Percentiles rank a stretch among this genome's conserved stretches.
Evolutionary conservation across 306 rosid species (phyloP).

Genomic region (Glycine tomentella): DNA sequence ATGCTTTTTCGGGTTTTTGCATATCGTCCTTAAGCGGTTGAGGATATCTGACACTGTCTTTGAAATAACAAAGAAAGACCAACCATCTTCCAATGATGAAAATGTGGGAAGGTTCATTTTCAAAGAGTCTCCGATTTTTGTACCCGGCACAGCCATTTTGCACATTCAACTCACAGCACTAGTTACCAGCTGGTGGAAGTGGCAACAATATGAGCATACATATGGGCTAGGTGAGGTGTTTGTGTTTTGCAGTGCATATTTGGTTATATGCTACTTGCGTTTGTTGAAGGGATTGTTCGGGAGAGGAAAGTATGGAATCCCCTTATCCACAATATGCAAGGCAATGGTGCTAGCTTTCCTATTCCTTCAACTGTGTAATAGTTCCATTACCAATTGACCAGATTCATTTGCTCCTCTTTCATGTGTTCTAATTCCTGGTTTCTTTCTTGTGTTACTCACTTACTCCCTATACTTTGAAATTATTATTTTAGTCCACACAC

Average conservation of each 20-base stretch:
- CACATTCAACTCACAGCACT: constrained; percentile 57
- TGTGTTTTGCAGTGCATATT: constrained; percentile 54
- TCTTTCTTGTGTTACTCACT: no score
- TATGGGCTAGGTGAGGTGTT: constrained; percentile 61
- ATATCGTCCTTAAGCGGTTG: constrained; percentile 45
- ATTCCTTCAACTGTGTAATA: constrained; percentile 48
- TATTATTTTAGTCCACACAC: no score
- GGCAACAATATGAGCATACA: constrained; percentile 27
- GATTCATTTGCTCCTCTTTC: neutral
- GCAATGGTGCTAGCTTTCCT: constrained; percentile 52
- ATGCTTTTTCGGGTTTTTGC: constrained; percentile 59
- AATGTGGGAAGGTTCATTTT: constrained; percentile 59
- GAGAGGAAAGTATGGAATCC: constrained; percentile 73
- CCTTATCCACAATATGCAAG: constrained; percentile 56
- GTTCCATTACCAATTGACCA: neutral
- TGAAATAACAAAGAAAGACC: constrained; percentile 67
- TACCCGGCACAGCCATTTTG: constrained; percentile 68
- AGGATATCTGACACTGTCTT: constrained; percentile 59
- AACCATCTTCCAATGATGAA: constrained; percentile 15
- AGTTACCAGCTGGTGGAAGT: constrained; percentile 32
- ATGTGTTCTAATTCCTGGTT: neutral
- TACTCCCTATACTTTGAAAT: no score
- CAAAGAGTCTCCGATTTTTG: constrained; percentile 58
- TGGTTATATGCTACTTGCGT: constrained; percentile 62
- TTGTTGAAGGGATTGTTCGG: constrained; percentile 64